Base-by-base conservation (phyloP, 257 asterid species). In the Leonotis leonurus region DNA sequence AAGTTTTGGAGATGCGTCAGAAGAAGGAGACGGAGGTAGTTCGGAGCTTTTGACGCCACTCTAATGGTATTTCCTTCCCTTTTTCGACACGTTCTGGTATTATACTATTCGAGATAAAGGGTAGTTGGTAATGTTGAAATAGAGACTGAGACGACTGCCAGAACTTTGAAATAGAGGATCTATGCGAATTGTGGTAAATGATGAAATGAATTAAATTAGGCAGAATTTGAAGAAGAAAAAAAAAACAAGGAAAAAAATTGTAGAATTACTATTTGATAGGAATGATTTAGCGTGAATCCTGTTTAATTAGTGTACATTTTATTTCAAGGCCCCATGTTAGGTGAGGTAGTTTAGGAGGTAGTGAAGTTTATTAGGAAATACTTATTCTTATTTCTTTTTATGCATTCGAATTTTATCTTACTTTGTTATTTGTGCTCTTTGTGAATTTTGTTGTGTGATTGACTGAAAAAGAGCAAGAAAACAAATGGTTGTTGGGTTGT, bases 1-100 rank as follows among this genome's bases (percentile, higher is more conserved):
- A 86, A 73, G 98, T 91, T 1, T 6, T 91, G 83, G 98, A 91
- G 67, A 88, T 91, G 95, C 80, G 98, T 74, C 81, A 72, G 81
- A 75, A 82, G 75, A 90, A 80, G 56, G 56, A 24, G 32, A 10
- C 32, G 33, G 18, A 22, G 90, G 29, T n/a, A 78, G 87, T 81
- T 53, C 93, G 63, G 73, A 81, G 82, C 77, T 82, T 82, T 77
- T 83, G 85, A 83, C n/a, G n/a, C n/a, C n/a, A n/a, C n/a, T n/a
- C n/a, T n/a, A n/a, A n/a, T n/a, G n/a, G n/a, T n/a, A n/a, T n/a
- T n/a, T n/a, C n/a, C n/a, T n/a, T n/a, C n/a, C n/a, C n/a, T n/a
- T n/a, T n/a, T n/a, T n/a, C n/a, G n/a, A n/a, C n/a, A n/a, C n/a
- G n/a, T n/a, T n/a, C n/a, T n/a, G n/a, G n/a, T n/a, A n/a, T n/a